Conservation (phyloP, 2,329 filamentous ascomycete species). For the Macrophomina phaseolina region DNA sequence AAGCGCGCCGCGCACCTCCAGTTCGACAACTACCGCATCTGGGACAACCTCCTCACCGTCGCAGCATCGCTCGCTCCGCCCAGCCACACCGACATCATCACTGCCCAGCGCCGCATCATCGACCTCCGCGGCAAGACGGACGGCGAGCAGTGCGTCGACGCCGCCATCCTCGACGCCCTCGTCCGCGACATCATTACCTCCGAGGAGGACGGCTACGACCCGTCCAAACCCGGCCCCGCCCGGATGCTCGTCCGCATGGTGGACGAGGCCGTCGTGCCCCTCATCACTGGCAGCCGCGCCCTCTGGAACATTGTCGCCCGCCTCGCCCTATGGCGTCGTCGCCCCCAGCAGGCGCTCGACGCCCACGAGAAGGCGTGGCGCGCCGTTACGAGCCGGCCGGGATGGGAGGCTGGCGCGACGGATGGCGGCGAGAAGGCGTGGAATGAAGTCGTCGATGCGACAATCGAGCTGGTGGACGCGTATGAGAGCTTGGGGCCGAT, state of each 20-base stretch:
- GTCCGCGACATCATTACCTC: slow-evolving; percentile 71
- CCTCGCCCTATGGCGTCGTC: slow-evolving; percentile 74
- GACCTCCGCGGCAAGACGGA: slow-evolving; percentile 69
- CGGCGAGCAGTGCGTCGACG: slow-evolving; percentile 80
- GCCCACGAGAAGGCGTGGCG: slow-evolving; percentile 92
- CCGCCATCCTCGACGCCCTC: slow-evolving; percentile 72
- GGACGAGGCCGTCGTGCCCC: slow-evolving; percentile 75
- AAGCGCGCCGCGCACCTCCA: slow-evolving; percentile 86
- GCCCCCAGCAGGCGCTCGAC: slow-evolving; percentile 74
- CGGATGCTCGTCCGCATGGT: slow-evolving; percentile 73
- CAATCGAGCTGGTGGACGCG: slow-evolving; percentile 78
- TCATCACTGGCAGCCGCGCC: slow-evolving; percentile 79
- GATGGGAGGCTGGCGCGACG: slow-evolving; percentile 51
- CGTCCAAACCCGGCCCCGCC: slow-evolving; percentile 56
- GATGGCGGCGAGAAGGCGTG: slow-evolving; percentile 66
- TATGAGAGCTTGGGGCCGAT: slow-evolving; percentile 73
- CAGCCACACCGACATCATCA: slow-evolving; percentile 74
- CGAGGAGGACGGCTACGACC: slow-evolving; percentile 48
- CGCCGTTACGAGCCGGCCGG: slow-evolving; percentile 64
- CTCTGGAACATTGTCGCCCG: slow-evolving; percentile 79
- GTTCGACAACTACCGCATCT: slow-evolving; percentile 87
- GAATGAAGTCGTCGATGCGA: slow-evolving; percentile 75
- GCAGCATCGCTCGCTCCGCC: slow-evolving; percentile 78
- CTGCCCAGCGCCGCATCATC: slow-evolving; percentile 76
- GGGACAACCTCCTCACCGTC: slow-evolving; percentile 94